Conservation (phyloP, 331 rosid genomes). For the Erythrophleum ivorense region DNA sequence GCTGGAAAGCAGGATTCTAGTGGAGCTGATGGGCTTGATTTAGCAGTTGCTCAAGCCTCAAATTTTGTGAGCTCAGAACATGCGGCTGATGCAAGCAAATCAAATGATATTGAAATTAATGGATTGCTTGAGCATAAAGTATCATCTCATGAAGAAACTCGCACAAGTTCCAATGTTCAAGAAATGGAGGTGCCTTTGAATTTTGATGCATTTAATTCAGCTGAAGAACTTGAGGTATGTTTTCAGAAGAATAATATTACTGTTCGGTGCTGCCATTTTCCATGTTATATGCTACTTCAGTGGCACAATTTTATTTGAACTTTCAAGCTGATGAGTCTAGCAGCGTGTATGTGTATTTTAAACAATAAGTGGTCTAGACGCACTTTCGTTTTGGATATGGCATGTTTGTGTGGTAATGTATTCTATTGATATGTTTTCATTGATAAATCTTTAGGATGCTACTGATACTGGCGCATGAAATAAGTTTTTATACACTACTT, state of each 20-base stretch:
- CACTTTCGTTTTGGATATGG: not conserved
- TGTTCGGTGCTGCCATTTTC: conserved; percentile 10
- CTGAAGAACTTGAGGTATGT: conserved; percentile 59
- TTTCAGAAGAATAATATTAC: not conserved
- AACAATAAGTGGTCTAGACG: not conserved
- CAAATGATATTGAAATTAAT: conserved; percentile 42
- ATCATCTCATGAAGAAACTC: conserved; percentile 47
- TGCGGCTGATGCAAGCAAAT: not conserved
- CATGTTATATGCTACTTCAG: not conserved
- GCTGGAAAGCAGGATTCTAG: conserved; percentile 43
- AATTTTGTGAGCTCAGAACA: not conserved
- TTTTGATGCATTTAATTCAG: conserved; percentile 48
- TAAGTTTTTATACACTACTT: not conserved
- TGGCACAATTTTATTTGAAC: conserved; percentile 3
- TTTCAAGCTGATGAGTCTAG: not conserved
- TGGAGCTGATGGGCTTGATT: conserved; percentile 45
- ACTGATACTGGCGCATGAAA: not conserved
- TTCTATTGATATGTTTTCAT: not conserved
- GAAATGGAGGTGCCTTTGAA: conserved; percentile 47
- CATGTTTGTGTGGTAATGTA: not conserved
- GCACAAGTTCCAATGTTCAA: conserved; percentile 42
- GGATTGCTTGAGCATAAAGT: conserved; percentile 47
- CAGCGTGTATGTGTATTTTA: not conserved
- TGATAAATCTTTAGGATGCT: not conserved
- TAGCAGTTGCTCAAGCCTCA: conserved; percentile 38